A percentile compares a stretch with the other conserved stretches of the same genome.
These are phyloP conservation scores for Heritiera littoralis DNA, from an alignment of 345 rosid genomes.

Conservation along the genomic window DNA sequence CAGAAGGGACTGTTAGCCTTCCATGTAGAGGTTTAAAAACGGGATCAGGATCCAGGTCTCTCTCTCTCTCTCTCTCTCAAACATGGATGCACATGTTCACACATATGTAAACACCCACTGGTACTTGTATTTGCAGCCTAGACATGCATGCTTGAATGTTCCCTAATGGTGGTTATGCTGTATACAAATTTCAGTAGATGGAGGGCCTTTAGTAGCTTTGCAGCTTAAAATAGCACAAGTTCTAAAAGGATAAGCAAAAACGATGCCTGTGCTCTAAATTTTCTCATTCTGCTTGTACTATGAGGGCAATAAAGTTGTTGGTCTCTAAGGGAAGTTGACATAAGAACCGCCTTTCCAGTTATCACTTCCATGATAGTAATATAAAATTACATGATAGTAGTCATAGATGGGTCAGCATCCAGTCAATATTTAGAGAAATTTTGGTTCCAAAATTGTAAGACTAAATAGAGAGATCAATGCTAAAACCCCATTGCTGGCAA, in stretches of 20 bases:
- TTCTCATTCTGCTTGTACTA: slow-evolving; percentile 7
- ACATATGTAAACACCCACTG: not conserved
- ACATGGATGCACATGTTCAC: not conserved
- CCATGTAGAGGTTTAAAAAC: slow-evolving; percentile 47
- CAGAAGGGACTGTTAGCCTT: slow-evolving; percentile 45
- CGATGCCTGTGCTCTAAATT: not conserved
- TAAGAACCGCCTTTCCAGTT: not conserved
- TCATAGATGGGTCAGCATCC: not conserved
- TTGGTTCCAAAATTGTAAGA: too few species aligned
- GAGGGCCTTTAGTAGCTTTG: not conserved
- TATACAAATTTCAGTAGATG: not conserved
- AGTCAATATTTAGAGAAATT: not conserved
- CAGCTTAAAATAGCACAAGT: not conserved
- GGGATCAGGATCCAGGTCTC: slow-evolving; percentile 50
- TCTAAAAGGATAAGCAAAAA: not conserved
- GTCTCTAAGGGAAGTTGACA: not conserved
- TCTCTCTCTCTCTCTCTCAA: not conserved
- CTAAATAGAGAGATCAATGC: too few species aligned
- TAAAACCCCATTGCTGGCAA: too few species aligned
- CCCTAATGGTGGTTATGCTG: not conserved
- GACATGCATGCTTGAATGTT: not conserved
- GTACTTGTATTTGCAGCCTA: not conserved
- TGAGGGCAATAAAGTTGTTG: not conserved
- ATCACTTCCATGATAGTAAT: not conserved
- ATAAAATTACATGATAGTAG: not conserved